These are phyloP conservation scores for Cladosporium sp. DNA, from an alignment of 2,329 filamentous ascomycete species.

Conservation along the genomic window DNA sequence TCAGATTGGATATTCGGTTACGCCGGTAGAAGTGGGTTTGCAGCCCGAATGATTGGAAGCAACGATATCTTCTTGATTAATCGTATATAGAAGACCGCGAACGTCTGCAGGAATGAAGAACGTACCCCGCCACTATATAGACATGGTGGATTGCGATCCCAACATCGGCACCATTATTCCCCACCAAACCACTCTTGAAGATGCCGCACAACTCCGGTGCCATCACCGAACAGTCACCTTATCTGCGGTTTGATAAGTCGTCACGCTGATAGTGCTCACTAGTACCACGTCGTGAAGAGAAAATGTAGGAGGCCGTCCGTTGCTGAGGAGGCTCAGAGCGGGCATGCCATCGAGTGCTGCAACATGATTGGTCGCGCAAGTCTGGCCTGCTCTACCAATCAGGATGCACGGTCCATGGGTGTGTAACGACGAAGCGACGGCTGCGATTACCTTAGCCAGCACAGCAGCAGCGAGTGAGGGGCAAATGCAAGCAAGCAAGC, in stretches of 20 bases:
- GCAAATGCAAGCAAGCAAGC: background rate
- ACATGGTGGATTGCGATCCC: background rate
- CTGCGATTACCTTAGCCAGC: background rate
- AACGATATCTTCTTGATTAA: background rate
- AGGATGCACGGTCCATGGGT: background rate
- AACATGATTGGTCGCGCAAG: background rate
- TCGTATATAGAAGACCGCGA: background rate
- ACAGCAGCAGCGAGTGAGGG: background rate
- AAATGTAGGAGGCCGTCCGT: background rate
- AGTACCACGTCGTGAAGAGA: background rate
- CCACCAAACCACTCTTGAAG: background rate
- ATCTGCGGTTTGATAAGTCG: background rate
- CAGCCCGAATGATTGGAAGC: background rate
- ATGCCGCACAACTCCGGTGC: slow-evolving; percentile 1
- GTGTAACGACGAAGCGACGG: background rate
- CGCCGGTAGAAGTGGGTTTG: background rate
- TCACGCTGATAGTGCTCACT: background rate
- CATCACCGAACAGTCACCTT: background rate
- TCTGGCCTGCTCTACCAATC: background rate
- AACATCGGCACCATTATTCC: background rate
- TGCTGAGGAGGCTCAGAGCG: background rate
- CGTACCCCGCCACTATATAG: background rate
- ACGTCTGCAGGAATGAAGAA: slow-evolving; percentile 15
- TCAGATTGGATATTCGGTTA: background rate
- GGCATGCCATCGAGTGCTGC: background rate